Evolutionary conservation across 108 stramenopile genomes (phyloP).

Genomic region (Pseudonitzschia pungens): DNA sequence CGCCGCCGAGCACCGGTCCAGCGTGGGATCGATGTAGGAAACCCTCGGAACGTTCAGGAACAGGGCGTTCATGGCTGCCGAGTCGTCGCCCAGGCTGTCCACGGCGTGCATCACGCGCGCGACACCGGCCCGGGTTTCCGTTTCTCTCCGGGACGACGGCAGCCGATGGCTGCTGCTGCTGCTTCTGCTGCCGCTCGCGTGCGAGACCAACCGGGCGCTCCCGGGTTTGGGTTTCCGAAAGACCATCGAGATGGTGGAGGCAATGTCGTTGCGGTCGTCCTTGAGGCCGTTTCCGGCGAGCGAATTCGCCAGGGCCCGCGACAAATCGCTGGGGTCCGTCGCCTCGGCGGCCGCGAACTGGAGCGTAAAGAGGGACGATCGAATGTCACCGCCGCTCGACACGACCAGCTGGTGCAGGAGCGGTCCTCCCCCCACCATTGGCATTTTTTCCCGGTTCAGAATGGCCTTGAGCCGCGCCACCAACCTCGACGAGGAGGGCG

Average conservation of each 20-base stretch:
- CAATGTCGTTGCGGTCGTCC: slow-evolving; percentile 71
- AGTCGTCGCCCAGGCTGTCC: slow-evolving; percentile 62
- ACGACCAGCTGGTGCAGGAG: slow-evolving; percentile 71
- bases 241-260: slow-evolving; percentile 53
- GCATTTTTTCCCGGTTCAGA: slow-evolving; percentile 60
- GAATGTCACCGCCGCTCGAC: slow-evolving; percentile 81
- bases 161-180: too few relatives aligned
- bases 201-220: not conserved
- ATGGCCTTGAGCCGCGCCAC: slow-evolving; percentile 82
- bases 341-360: slow-evolving; percentile 78
- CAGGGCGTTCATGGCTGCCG: slow-evolving; percentile 64
- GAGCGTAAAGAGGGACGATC: slow-evolving; percentile 90
- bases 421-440: slow-evolving; percentile 47
- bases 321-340: slow-evolving; percentile 42
- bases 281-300: slow-evolving; percentile 71
- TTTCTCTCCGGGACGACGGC: too few relatives aligned
- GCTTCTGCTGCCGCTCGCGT: too few relatives aligned
- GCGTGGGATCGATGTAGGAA: slow-evolving; percentile 78
- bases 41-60: slow-evolving; percentile 70
- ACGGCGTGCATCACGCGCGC: slow-evolving; percentile 28
- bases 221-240: slow-evolving; percentile 59
- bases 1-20: slow-evolving; percentile 69
- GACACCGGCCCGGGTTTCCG: slow-evolving; percentile 1
- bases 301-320: slow-evolving; percentile 43
- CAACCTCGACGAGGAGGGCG: slow-evolving; percentile 68